Evolutionary conservation across 345 rosid genomes (phyloP), one percentile per base, ranked within the genome.

Genomic region (Iberis pinnata): DNA sequence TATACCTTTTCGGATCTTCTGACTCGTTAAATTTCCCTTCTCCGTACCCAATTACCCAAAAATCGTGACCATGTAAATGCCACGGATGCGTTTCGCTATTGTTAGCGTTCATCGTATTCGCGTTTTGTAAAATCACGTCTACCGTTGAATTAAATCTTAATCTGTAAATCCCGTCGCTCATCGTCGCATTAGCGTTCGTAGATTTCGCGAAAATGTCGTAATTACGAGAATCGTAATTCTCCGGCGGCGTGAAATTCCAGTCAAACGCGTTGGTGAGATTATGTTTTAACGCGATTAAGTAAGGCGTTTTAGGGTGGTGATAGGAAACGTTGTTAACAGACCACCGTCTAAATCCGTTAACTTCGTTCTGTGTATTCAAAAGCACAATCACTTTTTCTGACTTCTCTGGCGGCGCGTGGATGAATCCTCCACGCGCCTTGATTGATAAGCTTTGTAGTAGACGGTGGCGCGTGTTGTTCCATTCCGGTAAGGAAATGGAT

Each of bases 21-120:
- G 16, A 9, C 31, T 58, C 33, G 40, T 85, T 67, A 18, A 80
- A 88, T 51, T 84, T 79, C 0, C 95, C 92, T 9, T 43, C 52
- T 4, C 95, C 95, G 2, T 82, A 76, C 0, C 90, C 83, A 0
- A 88, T 41, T n/a, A n/a, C n/a, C n/a, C n/a, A n/a, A n/a, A n/a
- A n/a, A n/a, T n/a, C n/a, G n/a, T n/a, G n/a, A n/a, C 95, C 95
- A 18, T 85, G 95, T 2, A 85, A 70, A 73, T 82, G 97, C 97
- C 92, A 73, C 0, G 92, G 80, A 51, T 88, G 97, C 2, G 95
- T 88, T 73, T 78, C 95, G 20, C 92, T 82, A 14, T 53, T 69
- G 12, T 51, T 56, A 1, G 0, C 0, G 0, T 0, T 38, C 84
- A 76, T 47, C 0, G 81, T 61, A 59, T 77, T 79, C 0, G 95